Evolutionary conservation across 2,329 filamentous ascomycete genomes (phyloP).

Genomic region (Pyrenochaeta sp.): DNA sequence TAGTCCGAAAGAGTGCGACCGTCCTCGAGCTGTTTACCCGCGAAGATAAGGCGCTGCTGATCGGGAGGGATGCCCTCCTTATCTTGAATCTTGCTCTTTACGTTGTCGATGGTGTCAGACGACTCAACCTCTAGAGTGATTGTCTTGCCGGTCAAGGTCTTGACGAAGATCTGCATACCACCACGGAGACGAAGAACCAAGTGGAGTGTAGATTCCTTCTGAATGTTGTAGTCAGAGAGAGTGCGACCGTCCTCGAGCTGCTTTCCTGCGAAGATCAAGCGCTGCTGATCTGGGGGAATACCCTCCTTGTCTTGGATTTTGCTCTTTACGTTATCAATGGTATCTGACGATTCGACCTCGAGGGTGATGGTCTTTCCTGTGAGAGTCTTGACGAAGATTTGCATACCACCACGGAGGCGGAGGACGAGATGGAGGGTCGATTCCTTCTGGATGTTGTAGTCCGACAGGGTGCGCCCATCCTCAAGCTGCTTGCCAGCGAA

Average conservation of each 20-base stretch:
- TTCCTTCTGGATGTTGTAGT: conserved; percentile 66
- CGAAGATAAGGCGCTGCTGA: conserved; percentile 92
- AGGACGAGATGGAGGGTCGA: conserved; percentile 78
- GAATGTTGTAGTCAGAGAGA: conserved; percentile 91
- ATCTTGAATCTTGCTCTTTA: conserved; percentile 84
- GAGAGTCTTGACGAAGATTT: conserved; percentile 70
- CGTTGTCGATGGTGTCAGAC: conserved; percentile 91
- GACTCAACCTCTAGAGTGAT: conserved; percentile 92
- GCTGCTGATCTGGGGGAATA: conserved; percentile 95
- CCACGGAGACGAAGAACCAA: conserved; percentile 86
- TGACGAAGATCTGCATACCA: conserved; percentile 70
- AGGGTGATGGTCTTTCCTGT: conserved; percentile 71
- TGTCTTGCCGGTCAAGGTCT: conserved; percentile 79
- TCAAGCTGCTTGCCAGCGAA: conserved; percentile 67
- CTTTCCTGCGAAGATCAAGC: conserved; percentile 94
- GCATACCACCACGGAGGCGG: conserved; percentile 71
- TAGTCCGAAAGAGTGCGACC: conserved; percentile 91
- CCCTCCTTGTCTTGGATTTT: conserved; percentile 99
- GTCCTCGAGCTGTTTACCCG: conserved; percentile 92
- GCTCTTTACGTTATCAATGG: conserved; percentile 94
- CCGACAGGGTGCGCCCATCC: conserved; percentile 62
- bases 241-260: conserved; percentile 95
- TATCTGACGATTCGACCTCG: conserved; percentile 76
- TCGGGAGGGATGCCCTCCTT: conserved; percentile 90
- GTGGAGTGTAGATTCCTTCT: conserved; percentile 89